These are phyloP conservation scores for Hypomontagnella monticulosa DNA, from an alignment of 495 filamentous ascomycete species.

Conservation along the genomic window DNA sequence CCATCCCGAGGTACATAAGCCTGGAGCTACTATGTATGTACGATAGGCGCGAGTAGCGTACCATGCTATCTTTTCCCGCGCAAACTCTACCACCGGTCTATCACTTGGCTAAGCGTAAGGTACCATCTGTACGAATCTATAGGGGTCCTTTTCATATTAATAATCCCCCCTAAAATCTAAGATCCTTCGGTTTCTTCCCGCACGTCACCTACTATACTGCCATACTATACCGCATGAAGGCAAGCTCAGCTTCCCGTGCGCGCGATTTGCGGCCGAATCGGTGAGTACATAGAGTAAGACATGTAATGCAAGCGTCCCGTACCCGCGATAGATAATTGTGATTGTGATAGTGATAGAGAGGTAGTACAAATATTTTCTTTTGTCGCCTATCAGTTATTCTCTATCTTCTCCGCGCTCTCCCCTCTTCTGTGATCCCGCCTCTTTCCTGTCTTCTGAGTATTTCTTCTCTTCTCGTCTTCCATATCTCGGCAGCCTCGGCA, in stretches of 20 bases:
- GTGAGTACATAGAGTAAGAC: conserved; percentile 23
- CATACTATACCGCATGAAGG: conserved; percentile 23
- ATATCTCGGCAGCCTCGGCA: neutral
- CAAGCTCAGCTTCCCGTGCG: conserved; percentile 9
- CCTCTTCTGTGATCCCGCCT: neutral
- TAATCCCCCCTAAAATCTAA: conserved; percentile 5
- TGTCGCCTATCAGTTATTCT: neutral
- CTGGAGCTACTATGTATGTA: too few species aligned
- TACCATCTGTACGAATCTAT: too few species aligned
- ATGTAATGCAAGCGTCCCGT: neutral
- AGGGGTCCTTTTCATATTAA: conserved; percentile 12
- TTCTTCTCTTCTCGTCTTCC: neutral
- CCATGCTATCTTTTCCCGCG: too few species aligned
- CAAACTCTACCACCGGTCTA: too few species aligned
- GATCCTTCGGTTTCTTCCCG: neutral
- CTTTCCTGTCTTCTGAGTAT: neutral
- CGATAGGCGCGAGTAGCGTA: too few species aligned
- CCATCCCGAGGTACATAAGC: too few species aligned
- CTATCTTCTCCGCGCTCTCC: neutral
- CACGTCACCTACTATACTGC: neutral
- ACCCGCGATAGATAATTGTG: neutral
- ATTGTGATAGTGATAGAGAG: neutral
- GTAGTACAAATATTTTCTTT: conserved; percentile 15
- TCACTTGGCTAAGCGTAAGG: too few species aligned
- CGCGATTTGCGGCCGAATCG: conserved; percentile 26